Conservation (phyloP, 257 asterid genomes). For the Solanum pinnatisectum region DNA sequence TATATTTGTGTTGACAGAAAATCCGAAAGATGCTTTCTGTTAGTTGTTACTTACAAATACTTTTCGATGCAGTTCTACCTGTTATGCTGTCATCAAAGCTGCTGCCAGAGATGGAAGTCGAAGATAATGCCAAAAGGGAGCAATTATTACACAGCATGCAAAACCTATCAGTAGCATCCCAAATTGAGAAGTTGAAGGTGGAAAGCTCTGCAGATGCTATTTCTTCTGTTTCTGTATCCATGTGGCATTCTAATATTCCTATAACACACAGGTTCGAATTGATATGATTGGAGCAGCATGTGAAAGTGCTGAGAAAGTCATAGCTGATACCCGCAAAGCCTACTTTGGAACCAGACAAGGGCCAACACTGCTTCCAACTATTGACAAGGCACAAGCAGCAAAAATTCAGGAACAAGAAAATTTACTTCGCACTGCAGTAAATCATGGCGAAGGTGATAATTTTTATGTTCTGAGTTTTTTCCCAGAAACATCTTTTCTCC, state of each 20-base stretch:
- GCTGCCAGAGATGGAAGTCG: slow-evolving; percentile 94
- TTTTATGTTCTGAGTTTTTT: neutral
- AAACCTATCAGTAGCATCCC: slow-evolving; percentile 60
- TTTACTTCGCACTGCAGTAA: slow-evolving; percentile 83
- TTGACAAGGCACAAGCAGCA: slow-evolving; percentile 98
- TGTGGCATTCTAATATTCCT: slow-evolving; percentile 4
- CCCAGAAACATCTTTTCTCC: neutral
- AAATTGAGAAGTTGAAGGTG: slow-evolving; percentile 83
- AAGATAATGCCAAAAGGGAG: slow-evolving; percentile 74
- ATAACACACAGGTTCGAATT: slow-evolving; percentile 56
- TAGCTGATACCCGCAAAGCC: slow-evolving; percentile 85
- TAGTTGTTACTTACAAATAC: neutral
- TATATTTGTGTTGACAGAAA: neutral
- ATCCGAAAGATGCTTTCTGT: neutral
- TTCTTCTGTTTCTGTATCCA: neutral
- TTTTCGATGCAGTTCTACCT: slow-evolving; percentile 63
- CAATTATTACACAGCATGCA: slow-evolving; percentile 86
- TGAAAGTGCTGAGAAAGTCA: slow-evolving; percentile 94
- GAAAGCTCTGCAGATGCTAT: neutral
- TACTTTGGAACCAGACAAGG: slow-evolving; percentile 91
- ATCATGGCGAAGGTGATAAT: slow-evolving; percentile 81
- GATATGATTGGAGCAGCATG: slow-evolving; percentile 91
- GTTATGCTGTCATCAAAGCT: slow-evolving; percentile 95
- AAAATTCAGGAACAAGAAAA: slow-evolving; percentile 96
- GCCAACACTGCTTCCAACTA: slow-evolving; percentile 75